Conservation (phyloP, 345 rosid species). For the Pugionium dolabratum region DNA sequence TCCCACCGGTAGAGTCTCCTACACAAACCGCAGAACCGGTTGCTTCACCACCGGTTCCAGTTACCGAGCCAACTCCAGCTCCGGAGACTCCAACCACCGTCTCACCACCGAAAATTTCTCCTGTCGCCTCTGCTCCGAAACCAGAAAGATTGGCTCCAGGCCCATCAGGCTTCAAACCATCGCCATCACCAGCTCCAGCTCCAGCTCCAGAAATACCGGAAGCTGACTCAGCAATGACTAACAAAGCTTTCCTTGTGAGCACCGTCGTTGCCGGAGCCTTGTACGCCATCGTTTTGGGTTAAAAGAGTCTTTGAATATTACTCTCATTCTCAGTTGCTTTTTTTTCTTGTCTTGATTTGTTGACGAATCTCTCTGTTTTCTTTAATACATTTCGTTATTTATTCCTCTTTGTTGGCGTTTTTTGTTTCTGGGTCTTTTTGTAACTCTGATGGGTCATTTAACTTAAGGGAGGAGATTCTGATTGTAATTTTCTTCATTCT, state of each 20-base stretch:
- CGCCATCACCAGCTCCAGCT: constrained; percentile 35
- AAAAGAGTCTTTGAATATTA: constrained; percentile 24
- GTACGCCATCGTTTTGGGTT: constrained; percentile 61
- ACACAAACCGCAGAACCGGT: constrained; percentile 34
- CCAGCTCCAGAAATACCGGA: constrained; percentile 1
- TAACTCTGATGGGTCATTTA: constrained; percentile 18
- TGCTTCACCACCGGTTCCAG: neutral
- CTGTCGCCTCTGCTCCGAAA: constrained; percentile 38
- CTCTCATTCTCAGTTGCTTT: neutral
- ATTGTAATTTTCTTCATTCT: constrained; percentile 18
- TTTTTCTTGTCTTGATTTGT: constrained; percentile 20
- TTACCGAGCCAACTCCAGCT: constrained; percentile 25
- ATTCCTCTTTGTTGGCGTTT: constrained; percentile 15
- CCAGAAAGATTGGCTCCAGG: constrained; percentile 29
- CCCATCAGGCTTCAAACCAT: constrained; percentile 20
- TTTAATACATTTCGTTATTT: constrained; percentile 10
- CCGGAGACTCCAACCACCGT: constrained; percentile 34
- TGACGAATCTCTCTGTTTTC: constrained; percentile 19
- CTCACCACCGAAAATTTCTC: constrained; percentile 9
- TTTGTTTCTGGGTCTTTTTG: neutral
- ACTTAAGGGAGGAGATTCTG: constrained; percentile 15
- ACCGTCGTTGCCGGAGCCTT: constrained; percentile 52
- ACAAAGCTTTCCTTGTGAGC: constrained; percentile 50
- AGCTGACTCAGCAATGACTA: constrained; percentile 36
- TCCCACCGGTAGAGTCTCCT: constrained; percentile 42